A percentile compares a stretch with the other conserved stretches of the same genome.
Evolutionary conservation across 2,329 filamentous ascomycete genomes (phyloP).

Genomic region (Boeremia exigua): DNA sequence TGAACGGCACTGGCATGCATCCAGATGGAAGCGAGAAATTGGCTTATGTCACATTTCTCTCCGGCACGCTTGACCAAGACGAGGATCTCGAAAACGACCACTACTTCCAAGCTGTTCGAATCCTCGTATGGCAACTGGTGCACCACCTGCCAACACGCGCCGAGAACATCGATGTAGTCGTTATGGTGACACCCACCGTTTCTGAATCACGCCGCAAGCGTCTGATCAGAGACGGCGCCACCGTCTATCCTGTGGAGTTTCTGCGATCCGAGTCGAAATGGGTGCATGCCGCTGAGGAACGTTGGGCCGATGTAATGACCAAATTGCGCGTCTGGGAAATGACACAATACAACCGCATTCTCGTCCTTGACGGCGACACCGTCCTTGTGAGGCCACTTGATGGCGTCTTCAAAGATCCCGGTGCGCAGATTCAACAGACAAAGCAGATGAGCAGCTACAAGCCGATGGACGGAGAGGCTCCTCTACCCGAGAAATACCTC

Average conservation of each 20-base stretch:
- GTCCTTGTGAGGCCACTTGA: constrained; percentile 40
- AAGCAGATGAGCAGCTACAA: constrained; percentile 14
- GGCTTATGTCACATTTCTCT: constrained; percentile 37
- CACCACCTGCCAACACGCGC: constrained; percentile 33
- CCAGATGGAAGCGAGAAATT: constrained; percentile 20
- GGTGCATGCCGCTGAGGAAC: constrained; percentile 20
- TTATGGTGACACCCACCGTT: constrained; percentile 36
- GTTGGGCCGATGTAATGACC: constrained; percentile 47
- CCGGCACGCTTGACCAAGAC: constrained; percentile 22
- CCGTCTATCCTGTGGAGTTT: constrained; percentile 31
- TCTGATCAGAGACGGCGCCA: constrained; percentile 36
- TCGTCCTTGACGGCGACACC: constrained; percentile 47
- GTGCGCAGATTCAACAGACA: constrained; percentile 22
- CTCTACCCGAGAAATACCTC: constrained; percentile 41
- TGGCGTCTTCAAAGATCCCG: constrained; percentile 46
- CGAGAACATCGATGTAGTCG: constrained; percentile 29
- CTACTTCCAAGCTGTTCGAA: constrained; percentile 29
- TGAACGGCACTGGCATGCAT: not conserved
- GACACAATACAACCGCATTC: constrained; percentile 43
- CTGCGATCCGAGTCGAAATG: constrained; percentile 26
- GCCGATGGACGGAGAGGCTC: constrained; percentile 28
- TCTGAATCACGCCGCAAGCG: constrained; percentile 24
- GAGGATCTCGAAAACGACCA: constrained; percentile 34
- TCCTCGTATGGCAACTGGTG: constrained; percentile 42
- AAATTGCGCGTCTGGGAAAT: constrained; percentile 51